A percentile compares a stretch with the other conserved stretches of the same genome.
These are phyloP conservation scores for Russula ochroleuca DNA, from an alignment of 768 basidiomycete species.

Conservation along the genomic window DNA sequence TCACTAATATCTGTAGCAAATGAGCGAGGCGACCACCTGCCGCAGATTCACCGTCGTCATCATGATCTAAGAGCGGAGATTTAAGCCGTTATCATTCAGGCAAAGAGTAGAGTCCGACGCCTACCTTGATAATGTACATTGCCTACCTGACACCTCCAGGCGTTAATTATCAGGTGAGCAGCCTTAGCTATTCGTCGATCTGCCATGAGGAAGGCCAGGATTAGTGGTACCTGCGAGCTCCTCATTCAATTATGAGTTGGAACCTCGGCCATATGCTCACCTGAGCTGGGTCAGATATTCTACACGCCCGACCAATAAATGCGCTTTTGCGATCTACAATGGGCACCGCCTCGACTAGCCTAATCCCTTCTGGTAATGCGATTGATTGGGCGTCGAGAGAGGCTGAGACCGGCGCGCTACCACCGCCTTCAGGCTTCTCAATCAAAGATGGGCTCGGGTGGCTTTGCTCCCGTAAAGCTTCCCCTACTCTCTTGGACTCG, in stretches of 20 bases:
- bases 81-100: not conserved
- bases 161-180: conserved; percentile 36
- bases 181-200: conserved; percentile 38
- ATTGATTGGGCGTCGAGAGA: not conserved
- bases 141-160: conserved; percentile 35
- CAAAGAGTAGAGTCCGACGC: not conserved
- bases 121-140: conserved; percentile 34
- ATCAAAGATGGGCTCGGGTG: conserved; percentile 5
- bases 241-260: not conserved
- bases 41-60: conserved; percentile 91
- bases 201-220: conserved; percentile 34
- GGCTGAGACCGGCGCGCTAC: not conserved
- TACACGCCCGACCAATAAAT: conserved; percentile 83
- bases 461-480: conserved; percentile 52
- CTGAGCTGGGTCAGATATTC: conserved; percentile 71
- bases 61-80: conserved; percentile 59
- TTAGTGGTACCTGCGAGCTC: conserved; percentile 24
- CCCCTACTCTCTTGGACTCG: conserved; percentile 50
- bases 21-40: conserved; percentile 90
- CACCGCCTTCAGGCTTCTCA: not conserved
- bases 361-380: conserved; percentile 54
- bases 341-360: conserved; percentile 68
- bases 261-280: conserved; percentile 36
- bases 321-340: conserved; percentile 81
- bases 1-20: conserved; percentile 45